Evolutionary conservation across 306 rosid species (phyloP), one percentile per base, ranked within the genome.

Genomic region (Coriaria nepalensis): DNA sequence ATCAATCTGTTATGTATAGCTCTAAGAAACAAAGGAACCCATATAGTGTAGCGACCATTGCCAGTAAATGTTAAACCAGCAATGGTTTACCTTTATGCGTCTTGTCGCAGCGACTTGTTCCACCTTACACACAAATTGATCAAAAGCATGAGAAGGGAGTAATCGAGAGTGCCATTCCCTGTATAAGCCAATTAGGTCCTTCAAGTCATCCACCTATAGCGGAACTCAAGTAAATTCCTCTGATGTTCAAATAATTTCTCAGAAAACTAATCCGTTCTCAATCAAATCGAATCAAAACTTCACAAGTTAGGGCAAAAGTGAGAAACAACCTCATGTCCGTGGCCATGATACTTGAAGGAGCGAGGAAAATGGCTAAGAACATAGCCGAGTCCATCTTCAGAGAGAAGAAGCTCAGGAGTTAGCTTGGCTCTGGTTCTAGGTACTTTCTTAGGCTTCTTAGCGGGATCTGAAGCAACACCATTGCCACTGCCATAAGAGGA

Each of bases 281-380:
- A 7, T 7, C 8, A 13, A 29, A 47, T 5, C 35, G 10, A 7
- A 13, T 46, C 13, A 8, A 20, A 13, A 47, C 6, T 14, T 47
- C 14, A 2, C n/a, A 9, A 29, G 33, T 47, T 9, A 8, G 37
- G 5, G 14, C n/a, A 11, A 20, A 20, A 20, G 29, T 20, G 20
- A 51, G 38, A 53, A 20, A 40, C 6, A 45, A 83, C 97, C 95
- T 90, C 98, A 38, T 81, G 75, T 12, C 95, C 92, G 6, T 78
- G 94, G 45, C 95, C 95, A 11, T 78, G 85, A 68, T 71, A 85
- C 65, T 75, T 90, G 81, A 90, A 79, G 8, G 75, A 53, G 52
- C 75, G 72, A 56, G 98, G 95, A 40, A 90, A 90, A 57, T 90
- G 85, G 68, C 94, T 95, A 49, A 90, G 98, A 50, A 81, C 79